A percentile compares a stretch with the other conserved stretches of the same genome.
phyloP scores from a whole-genome alignment of 345 rosid species.

The Pistacia integerrima region DNA sequence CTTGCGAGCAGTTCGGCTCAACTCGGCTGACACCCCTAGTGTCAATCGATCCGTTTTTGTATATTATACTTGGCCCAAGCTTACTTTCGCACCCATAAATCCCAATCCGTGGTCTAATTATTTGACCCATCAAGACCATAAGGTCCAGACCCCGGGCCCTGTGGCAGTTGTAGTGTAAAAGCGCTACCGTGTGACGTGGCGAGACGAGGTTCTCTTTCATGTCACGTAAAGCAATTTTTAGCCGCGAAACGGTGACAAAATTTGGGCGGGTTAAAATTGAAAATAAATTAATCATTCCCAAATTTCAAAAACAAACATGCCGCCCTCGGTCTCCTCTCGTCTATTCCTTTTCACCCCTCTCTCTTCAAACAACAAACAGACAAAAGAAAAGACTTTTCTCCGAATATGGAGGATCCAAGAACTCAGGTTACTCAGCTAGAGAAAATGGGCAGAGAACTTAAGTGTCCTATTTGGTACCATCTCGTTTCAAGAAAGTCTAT shows the following conservation, averaged over 20 bases:
- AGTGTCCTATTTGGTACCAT: conserved; percentile 85
- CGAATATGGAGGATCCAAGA: conserved; percentile 55
- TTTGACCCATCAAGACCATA: no score
- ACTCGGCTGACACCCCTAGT: no score
- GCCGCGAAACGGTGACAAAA: not conserved
- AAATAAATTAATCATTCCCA: not conserved
- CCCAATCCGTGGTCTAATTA: no score
- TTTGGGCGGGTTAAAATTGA: not conserved
- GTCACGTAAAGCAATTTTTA: no score
- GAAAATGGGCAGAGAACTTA: conserved; percentile 93
- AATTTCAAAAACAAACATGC: not conserved
- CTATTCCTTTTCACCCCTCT: not conserved
- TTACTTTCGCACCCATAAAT: no score
- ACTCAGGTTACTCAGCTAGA: conserved; percentile 72
- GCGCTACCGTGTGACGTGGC: no score
- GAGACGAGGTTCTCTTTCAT: no score
- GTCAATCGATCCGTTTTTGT: no score
- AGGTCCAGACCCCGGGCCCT: no score
- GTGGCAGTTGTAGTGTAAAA: no score
- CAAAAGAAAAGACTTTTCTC: not conserved
- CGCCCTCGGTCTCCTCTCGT: not conserved
- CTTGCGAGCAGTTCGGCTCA: no score
- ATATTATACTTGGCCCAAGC: no score
- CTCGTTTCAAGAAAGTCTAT: not conserved
- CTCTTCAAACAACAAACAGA: not conserved